Conservation (phyloP, 106 monocot species). For the Alisma plantagoaquatica region DNA sequence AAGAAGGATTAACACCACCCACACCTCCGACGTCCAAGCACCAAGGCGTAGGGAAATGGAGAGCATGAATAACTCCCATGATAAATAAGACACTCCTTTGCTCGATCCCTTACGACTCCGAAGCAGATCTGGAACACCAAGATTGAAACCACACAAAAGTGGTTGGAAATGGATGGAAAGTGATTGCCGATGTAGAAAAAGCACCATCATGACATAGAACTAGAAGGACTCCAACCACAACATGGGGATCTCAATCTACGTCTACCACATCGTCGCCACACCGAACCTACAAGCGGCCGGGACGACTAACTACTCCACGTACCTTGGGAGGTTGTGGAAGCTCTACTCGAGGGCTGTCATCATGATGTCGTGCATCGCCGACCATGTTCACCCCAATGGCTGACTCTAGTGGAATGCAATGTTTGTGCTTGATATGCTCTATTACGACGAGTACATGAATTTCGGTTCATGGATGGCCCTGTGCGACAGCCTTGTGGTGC, state of each 20-base stretch:
- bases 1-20: too few species aligned
- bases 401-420: constrained; percentile 20
- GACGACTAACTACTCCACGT: constrained; percentile 8
- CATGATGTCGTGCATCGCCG: constrained; percentile 16
- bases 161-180: too few species aligned
- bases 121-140: too few species aligned
- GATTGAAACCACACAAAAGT: too few species aligned
- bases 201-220: constrained; percentile 77
- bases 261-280: constrained; percentile 9
- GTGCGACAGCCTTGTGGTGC: too few species aligned
- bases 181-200: constrained; percentile 63
- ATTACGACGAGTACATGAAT: constrained; percentile 31
- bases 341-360: constrained; percentile 11
- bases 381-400: constrained; percentile 12
- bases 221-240: constrained; percentile 69
- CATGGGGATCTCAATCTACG: constrained; percentile 24
- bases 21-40: too few species aligned
- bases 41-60: too few species aligned
- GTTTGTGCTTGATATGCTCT: constrained; percentile 19
- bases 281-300: constrained; percentile 1
- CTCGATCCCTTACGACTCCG: too few species aligned
- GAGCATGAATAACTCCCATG: too few species aligned
- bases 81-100: too few species aligned
- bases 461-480: too few species aligned
- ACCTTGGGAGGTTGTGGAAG: constrained; percentile 22